Evolutionary conservation across 805 yeast genomes (phyloP), one percentile per base, ranked within the genome.

Genomic region (Kodamaea kaohsiungensis): DNA sequence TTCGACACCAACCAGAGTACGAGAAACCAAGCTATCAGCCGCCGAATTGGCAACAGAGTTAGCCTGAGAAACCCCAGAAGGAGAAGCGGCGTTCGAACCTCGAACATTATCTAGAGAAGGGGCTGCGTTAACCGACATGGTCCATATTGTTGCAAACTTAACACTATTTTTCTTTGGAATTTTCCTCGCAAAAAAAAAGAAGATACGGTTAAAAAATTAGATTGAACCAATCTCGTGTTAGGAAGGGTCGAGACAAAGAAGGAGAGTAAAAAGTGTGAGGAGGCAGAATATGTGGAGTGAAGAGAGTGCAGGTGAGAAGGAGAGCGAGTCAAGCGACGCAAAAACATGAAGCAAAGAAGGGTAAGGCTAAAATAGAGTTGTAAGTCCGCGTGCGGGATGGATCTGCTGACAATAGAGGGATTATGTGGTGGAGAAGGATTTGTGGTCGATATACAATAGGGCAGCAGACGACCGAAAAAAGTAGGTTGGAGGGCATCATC

Each of bases 41-140:
- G 35, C 13, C 35, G 13, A 30, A 30, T 30, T 30, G 35, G 35
- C 13, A 5, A 12, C 35, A 5, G 35, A 8, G 10, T 5, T 5
- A 9, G 13, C 35, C 35, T 30, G 35, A 12, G 13, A 12, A 8
- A 12, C 35, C 10, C 35, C 35, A 8, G 35, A 30, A 30, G 35
- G 35, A 30, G 35, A 30, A 22, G 27, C 38, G 22, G 9, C 38
- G 38, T 10, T n/a, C 17, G 38, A 18, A 27, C 48, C 48, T 27
- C 17, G 35, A 13, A 25, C 30, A n/a, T 25, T 46, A 27, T 46
- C 48, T 46, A 25, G 38, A 18, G 46, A 22, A 15, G 48, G 48
- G 48, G 39, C 48, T 46, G 48, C 38, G 38, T 46, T 46, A 27
- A 46, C 38, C 35, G 48, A 46, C 48, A 46, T 46, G 35, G 48